A percentile compares a stretch with the other conserved stretches of the same genome.
phyloP scores from a whole-genome alignment of 345 rosid species.

The Hypericum perforatum region DNA sequence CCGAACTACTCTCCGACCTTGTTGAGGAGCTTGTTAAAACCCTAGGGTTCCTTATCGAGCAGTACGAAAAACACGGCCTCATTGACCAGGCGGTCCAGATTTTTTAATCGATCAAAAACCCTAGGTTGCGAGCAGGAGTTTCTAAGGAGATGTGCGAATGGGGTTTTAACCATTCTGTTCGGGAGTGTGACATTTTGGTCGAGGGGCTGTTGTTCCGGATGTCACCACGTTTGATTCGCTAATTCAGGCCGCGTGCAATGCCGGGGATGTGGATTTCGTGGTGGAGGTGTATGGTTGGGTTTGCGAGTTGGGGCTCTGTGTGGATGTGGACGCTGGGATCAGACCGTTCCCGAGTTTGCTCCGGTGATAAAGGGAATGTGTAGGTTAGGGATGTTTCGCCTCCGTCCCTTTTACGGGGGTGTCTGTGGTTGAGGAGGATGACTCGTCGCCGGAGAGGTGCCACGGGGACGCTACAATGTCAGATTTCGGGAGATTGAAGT shows the following conservation, averaged over 20 bases:
- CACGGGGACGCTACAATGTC: no score
- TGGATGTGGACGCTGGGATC: constrained; percentile 76
- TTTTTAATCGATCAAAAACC: constrained; percentile 43
- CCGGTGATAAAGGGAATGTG: constrained; percentile 74
- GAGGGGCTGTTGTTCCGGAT: constrained; percentile 72
- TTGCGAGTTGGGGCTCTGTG: constrained; percentile 58
- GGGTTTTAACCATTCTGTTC: constrained; percentile 76
- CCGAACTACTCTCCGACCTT: constrained; percentile 57
- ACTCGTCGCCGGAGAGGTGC: no score
- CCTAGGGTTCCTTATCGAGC: constrained; percentile 58
- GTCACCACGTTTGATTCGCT: constrained; percentile 51
- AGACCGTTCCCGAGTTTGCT: constrained; percentile 81
- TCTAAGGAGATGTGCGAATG: constrained; percentile 71
- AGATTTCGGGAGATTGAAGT: no score
- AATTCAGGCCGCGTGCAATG: constrained; percentile 45
- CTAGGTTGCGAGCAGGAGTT: constrained; percentile 57
- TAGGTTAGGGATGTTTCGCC: constrained; percentile 62
- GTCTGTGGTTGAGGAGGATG: no score
- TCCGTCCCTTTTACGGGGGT: no score
- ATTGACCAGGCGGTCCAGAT: constrained; percentile 76
- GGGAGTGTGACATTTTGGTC: constrained; percentile 78
- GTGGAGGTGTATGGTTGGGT: constrained; percentile 54
- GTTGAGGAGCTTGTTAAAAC: constrained; percentile 59
- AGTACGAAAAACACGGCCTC: constrained; percentile 65
- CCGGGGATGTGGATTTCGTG: constrained; percentile 71